Evolutionary conservation across 495 filamentous ascomycete species (phyloP), one percentile per base, ranked within the genome.

Genomic region (Immersiella caudata): DNA sequence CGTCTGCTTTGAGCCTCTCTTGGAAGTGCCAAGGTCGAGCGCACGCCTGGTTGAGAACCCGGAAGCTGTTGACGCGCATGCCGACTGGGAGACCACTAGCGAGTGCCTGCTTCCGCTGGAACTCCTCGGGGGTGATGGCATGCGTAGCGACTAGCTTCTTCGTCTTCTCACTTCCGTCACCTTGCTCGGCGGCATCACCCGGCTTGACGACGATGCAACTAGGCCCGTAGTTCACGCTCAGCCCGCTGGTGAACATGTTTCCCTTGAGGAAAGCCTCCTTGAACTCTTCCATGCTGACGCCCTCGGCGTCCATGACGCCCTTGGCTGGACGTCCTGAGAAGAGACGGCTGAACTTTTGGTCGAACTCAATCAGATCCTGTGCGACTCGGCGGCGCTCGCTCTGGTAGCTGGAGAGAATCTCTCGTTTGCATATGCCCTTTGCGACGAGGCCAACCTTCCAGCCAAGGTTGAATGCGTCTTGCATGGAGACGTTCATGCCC

Each of bases 401-500:
- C 69, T 91, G 82, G 79, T 95, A 95, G 8, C 89, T 93, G 27
- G 79, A 78, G 4, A 95, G 81, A 40, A 94, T 83, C 0, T 80
- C 77, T 3, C 80, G 82, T 29, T 86, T 79, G 0, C 84, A 75
- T 55, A 85, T 79, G 22, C 85, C 86, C 26, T 87, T 85, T 58
- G 88, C 74, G 2, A 91, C 89, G 25, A 85, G 74, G 1, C 83
- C 86, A 22, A 93, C 79, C 74, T 93, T 93, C 91, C 91, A 93
- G 18, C 87, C 89, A 0, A 93, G 85, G 70, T 93, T 93, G 74
- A 85, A 91, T 1, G 86, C 80, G 68, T 89, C 87, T 72, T 89
- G 86, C 79, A 90, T 87, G 7, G 80, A 83, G 1, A 90, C 86
- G 73, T 93, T 93, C 90, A 92, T 92, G 35, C 91, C 91, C 71